Evolutionary conservation across 2,329 filamentous ascomycete species (phyloP), one percentile per base, ranked within the genome.

Genomic region (Parastagonospora nodorum): DNA sequence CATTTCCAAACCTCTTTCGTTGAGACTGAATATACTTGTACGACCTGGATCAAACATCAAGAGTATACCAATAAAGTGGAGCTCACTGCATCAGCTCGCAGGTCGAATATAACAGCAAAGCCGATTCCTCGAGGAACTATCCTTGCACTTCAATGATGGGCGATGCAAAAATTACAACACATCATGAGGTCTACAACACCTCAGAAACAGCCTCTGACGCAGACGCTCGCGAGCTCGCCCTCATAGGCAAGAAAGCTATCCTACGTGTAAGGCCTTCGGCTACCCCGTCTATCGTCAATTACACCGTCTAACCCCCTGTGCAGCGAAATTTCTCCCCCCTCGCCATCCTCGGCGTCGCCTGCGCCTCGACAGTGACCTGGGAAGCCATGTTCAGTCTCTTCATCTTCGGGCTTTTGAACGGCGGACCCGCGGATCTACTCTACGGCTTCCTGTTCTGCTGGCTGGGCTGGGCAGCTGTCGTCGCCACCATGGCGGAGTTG

Each of bases 381-480:
- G 57, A 62, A 52, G 57, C 53, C 4, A 10, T 55, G 9, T 55
- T 56, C 35, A 39, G 37, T 31, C 46, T 58, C 29, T 51, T 63
- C 43, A 43, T 63, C 30, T 58, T 60, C 27, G 59, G 57, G 2
- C 51, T 63, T 2, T 29, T 42, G n/a, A 55, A 61, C 40, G 60
- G 60, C 12, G 56, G 60, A 0, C 53, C 56, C 0, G 54, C 32
- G 1, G 58, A 56, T 2, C 31, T 60, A 1, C 42, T 63, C 1
- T 63, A 61, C 30, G 56, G 56, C 2, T 61, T 57, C 32, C n/a
- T 63, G 5, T 47, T 60, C 14, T 50, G 45, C 15, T 63, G 58
- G 58, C 30, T 42, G 4, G 60, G 60, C 0, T 57, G 50, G 48
- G 46, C 45, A 6, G 40, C 48, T 5, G 56, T 61, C 2, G 41